These are phyloP conservation scores for Aureobasidium sp. DNA, from an alignment of 2,329 filamentous ascomycete genomes.

Conservation along the genomic window DNA sequence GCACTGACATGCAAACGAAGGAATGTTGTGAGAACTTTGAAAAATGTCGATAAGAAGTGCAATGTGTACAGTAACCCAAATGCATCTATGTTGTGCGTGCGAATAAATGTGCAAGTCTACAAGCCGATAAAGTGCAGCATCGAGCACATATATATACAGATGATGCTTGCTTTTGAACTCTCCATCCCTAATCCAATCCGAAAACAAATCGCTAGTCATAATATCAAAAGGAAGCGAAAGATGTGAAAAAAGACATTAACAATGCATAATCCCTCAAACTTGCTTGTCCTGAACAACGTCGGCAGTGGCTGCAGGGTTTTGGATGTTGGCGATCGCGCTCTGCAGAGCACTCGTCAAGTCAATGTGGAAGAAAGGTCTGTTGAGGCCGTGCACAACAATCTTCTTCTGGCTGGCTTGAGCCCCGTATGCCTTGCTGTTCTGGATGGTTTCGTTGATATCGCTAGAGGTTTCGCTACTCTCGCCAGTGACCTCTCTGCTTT, in stretches of 20 bases:
- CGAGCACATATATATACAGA: slow-evolving; percentile 9
- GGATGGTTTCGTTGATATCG: slow-evolving; percentile 30
- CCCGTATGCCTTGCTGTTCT: slow-evolving; percentile 39
- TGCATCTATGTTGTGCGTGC: background rate
- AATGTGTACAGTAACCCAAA: background rate
- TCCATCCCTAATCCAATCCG: background rate
- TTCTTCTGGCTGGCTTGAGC: slow-evolving; percentile 32
- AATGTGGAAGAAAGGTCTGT: slow-evolving; percentile 87
- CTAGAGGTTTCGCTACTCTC: slow-evolving; percentile 22
- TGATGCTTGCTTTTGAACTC: slow-evolving; percentile 1
- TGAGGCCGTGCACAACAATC: slow-evolving; percentile 75
- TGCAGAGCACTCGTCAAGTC: slow-evolving; percentile 86
- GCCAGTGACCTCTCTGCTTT: slow-evolving; percentile 20
- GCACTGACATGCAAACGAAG: too few relatives aligned
- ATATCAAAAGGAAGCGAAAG: background rate
- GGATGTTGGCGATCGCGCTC: slow-evolving; percentile 72
- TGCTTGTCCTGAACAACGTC: slow-evolving; percentile 9
- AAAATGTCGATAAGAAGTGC: background rate
- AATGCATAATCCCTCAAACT: background rate
- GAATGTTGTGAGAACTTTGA: background rate
- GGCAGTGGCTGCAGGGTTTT: background rate
- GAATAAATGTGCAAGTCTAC: background rate
- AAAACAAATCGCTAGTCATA: background rate
- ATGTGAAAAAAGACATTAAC: background rate
- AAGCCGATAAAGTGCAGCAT: background rate